Conservation (phyloP, 2,329 filamentous ascomycete species). For the Aphanoascus verrucosus region DNA sequence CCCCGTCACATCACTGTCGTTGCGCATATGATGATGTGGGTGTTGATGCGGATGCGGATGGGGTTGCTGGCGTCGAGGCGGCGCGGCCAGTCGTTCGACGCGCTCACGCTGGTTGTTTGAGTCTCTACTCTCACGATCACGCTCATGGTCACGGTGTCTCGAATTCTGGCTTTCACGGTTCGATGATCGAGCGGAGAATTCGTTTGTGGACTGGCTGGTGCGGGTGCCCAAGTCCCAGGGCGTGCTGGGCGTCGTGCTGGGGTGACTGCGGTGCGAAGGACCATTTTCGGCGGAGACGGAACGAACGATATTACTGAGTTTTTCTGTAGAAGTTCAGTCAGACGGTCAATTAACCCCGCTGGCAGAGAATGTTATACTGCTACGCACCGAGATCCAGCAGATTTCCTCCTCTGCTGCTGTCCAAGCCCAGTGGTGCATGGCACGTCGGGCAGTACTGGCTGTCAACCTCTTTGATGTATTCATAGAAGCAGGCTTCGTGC, state of each 20-base stretch:
- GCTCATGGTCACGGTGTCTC: constrained; percentile 20
- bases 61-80: constrained; percentile 19
- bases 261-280: constrained; percentile 37
- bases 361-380: background rate
- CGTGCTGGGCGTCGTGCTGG: constrained; percentile 49
- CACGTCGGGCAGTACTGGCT: constrained; percentile 90
- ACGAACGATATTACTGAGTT: constrained; percentile 85
- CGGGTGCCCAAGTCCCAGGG: constrained; percentile 44
- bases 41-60: no score
- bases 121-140: constrained; percentile 29
- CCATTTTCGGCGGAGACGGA: constrained; percentile 61
- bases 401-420: constrained; percentile 87
- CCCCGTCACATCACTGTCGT: constrained; percentile 67
- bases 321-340: constrained; percentile 50
- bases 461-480: constrained; percentile 91
- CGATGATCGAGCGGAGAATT: constrained; percentile 20
- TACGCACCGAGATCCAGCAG: constrained; percentile 72
- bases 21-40: constrained; percentile 52
- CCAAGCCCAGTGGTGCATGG: constrained; percentile 79
- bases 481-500: constrained; percentile 97
- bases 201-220: constrained; percentile 26
- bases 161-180: constrained; percentile 21
- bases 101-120: constrained; percentile 34
- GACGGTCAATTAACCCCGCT: background rate
- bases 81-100: constrained; percentile 37